Evolutionary conservation across 768 basidiomycete genomes (phyloP), one percentile per base, ranked within the genome.

Genomic region (Epithele typhae): DNA sequence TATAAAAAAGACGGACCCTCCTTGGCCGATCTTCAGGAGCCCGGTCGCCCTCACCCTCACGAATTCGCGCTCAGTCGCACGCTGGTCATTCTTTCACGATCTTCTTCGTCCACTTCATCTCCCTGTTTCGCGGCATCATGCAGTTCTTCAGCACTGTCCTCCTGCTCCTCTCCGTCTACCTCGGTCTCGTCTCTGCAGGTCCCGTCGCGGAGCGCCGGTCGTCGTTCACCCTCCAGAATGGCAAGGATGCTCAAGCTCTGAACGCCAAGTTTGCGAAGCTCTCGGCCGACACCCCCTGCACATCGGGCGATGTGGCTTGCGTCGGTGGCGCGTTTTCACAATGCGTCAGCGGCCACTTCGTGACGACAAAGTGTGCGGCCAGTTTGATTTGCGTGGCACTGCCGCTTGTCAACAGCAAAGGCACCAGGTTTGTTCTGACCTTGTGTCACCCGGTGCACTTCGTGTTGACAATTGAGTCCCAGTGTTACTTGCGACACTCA

Each of bases 251-350:
- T 19, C 45, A 52, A 23, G 25, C 38, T 12, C 50, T 34, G 44
- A 62, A 59, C 53, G 36, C 27, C 21, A 64, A 79, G 54, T 84
- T 83, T 62, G 64, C 69, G 9, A 59, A 57, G 11, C 69, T 84
- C 15, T 72, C 66, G 14, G 57, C 68, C 3, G 35, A 39, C 46
- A 76, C 81, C 30, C 3, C 70, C 8, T 83, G 82, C 65, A 70
- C 63, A 36, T 57, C 49, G 7, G 62, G 71, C 19, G 62, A 74
- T 36, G 56, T 70, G 24, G 77, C 79, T 5, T 84, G 82, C 54
- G 60, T 80, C 10, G 57, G 64, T 41, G 59, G 64, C 32, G 53
- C 69, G 22, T 76, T 83, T 45, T 79, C 81, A 1, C 78, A 78
- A 51, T 84, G 82, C 56, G 76, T 75, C 12, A 64, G 60, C 22